These are phyloP conservation scores for Cruciata laevipes DNA, from an alignment of 257 asterid genomes.

Conservation along the genomic window DNA sequence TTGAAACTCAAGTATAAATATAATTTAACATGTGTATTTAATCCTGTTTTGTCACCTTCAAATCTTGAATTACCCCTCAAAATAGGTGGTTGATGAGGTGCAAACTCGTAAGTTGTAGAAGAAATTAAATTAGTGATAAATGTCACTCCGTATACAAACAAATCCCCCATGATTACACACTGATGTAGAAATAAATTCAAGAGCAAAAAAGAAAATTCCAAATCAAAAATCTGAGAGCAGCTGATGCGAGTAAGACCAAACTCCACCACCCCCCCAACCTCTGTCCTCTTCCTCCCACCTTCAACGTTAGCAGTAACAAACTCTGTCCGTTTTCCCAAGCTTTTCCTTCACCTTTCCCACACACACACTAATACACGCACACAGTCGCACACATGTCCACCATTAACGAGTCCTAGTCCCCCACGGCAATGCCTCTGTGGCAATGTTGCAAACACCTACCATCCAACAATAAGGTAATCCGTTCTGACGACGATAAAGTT, in stretches of 20 bases:
- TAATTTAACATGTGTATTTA: not conserved
- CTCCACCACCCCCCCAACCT: not conserved
- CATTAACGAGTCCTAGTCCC: constrained; percentile 9
- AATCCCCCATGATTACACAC: not conserved
- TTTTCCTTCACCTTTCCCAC: not conserved
- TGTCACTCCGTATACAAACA: not conserved
- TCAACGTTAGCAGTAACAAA: constrained; percentile 4
- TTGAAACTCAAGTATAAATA: too few species aligned
- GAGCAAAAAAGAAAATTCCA: not conserved
- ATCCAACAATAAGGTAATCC: not conserved
- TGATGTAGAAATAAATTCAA: too few species aligned
- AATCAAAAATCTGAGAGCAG: not conserved
- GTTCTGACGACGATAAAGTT: not conserved
- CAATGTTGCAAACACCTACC: not conserved
- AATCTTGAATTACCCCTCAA: not conserved
- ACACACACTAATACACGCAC: not conserved
- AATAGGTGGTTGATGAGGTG: not conserved
- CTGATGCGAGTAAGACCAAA: not conserved
- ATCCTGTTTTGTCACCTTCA: not conserved
- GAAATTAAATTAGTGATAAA: too few species aligned
- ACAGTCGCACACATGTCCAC: not conserved
- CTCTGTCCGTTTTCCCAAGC: not conserved
- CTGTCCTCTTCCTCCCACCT: constrained; percentile 9
- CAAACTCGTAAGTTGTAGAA: not conserved
- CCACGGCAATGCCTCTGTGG: constrained; percentile 13